A percentile compares a stretch with the other conserved stretches of the same genome.
Conservation (phyloP, 352 stramenopile species). For the Pythium angustatum region DNA sequence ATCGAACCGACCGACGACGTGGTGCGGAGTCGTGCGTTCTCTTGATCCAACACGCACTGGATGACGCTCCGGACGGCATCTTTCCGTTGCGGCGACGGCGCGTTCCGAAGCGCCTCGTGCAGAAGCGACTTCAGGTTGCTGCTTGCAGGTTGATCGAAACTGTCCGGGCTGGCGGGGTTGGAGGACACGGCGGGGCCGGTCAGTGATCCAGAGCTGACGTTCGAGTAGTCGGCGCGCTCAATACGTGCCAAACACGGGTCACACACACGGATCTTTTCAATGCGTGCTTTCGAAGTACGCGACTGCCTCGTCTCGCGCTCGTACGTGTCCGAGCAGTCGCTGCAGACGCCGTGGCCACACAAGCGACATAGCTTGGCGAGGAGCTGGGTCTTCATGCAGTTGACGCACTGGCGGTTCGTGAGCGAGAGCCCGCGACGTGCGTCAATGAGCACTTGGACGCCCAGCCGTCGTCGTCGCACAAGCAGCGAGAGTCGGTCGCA, state of each 20-base stretch:
- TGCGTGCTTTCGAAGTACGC: neutral
- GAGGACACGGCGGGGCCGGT: constrained; percentile 30
- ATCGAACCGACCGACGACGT: neutral
- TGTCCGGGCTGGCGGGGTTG: constrained; percentile 18
- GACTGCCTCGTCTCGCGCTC: constrained; percentile 17
- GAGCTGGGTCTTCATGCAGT: constrained; percentile 49
- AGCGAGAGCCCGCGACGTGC: constrained; percentile 34
- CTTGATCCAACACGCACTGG: constrained; percentile 46
- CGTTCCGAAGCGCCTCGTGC: constrained; percentile 36
- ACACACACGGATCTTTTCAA: constrained; percentile 44
- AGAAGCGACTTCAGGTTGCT: constrained; percentile 40
- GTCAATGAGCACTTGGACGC: constrained; percentile 50
- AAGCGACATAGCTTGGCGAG: constrained; percentile 50
- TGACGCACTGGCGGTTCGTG: constrained; percentile 50
- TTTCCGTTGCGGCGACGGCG: constrained; percentile 36
- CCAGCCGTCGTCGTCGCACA: constrained; percentile 57
- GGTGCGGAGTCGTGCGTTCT: constrained; percentile 4
- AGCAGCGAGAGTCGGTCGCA: constrained; percentile 38
- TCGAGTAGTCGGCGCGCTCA: constrained; percentile 48
- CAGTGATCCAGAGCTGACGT: constrained; percentile 19
- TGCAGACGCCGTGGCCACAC: constrained; percentile 60
- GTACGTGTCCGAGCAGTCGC: constrained; percentile 39
- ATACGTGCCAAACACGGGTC: constrained; percentile 56
- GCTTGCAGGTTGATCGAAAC: constrained; percentile 13
- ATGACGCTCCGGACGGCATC: constrained; percentile 50